Evolutionary conservation across 2,329 filamentous ascomycete species (phyloP), one percentile per base, ranked within the genome.

Genomic region (Beauveria sp.): DNA sequence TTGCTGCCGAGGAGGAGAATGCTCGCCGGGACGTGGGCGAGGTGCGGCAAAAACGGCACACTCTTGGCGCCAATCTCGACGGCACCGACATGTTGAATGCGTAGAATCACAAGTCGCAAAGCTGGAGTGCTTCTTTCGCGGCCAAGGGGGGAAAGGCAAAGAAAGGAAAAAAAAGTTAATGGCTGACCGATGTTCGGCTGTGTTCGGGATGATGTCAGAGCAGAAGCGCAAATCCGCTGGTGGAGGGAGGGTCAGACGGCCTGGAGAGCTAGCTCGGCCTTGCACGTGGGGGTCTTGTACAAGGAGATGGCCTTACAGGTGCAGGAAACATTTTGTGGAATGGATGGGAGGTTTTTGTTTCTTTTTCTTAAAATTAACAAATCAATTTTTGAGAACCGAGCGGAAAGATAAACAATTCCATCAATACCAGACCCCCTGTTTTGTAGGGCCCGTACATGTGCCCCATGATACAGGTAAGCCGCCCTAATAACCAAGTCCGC

Each of bases 141-240:
- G 34, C 16, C 12, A 38, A 38, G 34, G 34, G 34, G 12, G 5
- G 5, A 16, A 6, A 38, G 5, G 34, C 12, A 34, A 34, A 31
- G 28, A 8, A 14, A 12, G 28, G 34, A 10, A 24, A 28, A 34
- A 31, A 31, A 38, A 40, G 12, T 4, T 5, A 2, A 28, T 28
- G 28, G 28, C 28, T 28, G 14, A 14, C 40, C 3, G 28, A 22
- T 14, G 24, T 3, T 46, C 55, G 58, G 58, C 49, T 45, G 50
- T 60, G 40, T 34, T 54, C 50, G 58, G 58, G 49, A 60, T 60
- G 58, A 60, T 60, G 58, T 60, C 58, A 60, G 58, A 58, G 40
- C 52, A 59, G 46, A 55, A 55, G 45, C 34, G 50, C 57, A 38
- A 45, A 38, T 53, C 48, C 28, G 58, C 24, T 43, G 51, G 58